Evolutionary conservation across 1,139 yeast species (phyloP).

Genomic region (Sugiyamaella neomexicana): DNA sequence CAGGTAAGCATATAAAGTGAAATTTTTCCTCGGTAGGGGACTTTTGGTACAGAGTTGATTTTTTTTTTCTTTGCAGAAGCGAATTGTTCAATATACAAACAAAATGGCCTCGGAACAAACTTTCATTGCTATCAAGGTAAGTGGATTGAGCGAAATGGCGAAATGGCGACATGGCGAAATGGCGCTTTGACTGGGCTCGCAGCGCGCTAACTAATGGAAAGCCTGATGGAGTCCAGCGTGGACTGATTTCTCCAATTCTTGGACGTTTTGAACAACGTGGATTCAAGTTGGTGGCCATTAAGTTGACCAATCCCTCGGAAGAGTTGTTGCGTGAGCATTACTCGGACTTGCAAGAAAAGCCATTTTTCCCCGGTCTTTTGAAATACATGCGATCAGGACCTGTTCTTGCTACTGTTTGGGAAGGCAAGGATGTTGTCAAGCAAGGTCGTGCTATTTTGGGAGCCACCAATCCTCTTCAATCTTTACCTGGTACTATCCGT

Average conservation of each 20-base stretch:
- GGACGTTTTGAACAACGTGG: constrained; percentile 97
- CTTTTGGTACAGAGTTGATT: no score
- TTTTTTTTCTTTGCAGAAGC: background rate
- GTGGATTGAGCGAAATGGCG: constrained; percentile 25
- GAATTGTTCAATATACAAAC: background rate
- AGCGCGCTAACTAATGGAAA: no score
- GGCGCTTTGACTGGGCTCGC: no score
- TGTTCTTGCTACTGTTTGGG: constrained; percentile 99
- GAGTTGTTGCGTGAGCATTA: constrained; percentile 88
- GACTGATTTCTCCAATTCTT: constrained; percentile 84
- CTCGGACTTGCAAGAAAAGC: constrained; percentile 91
- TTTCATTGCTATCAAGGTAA: constrained; percentile 87
- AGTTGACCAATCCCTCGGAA: constrained; percentile 87
- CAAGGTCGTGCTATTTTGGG: constrained; percentile 98
- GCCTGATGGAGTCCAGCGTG: constrained; percentile 99
- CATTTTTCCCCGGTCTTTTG: constrained; percentile 92
- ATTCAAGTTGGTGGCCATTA: constrained; percentile 94
- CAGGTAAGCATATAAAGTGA: background rate
- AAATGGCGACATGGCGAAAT: no score
- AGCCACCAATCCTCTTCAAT: constrained; percentile 97
- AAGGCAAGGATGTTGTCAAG: constrained; percentile 99
- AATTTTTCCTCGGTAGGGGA: background rate
- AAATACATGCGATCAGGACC: constrained; percentile 99
- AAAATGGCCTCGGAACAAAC: constrained; percentile 72
- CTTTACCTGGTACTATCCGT: constrained; percentile 99